phyloP scores from a whole-genome alignment of 495 filamentous ascomycete genomes.

The Penicillium bovifimosum region DNA sequence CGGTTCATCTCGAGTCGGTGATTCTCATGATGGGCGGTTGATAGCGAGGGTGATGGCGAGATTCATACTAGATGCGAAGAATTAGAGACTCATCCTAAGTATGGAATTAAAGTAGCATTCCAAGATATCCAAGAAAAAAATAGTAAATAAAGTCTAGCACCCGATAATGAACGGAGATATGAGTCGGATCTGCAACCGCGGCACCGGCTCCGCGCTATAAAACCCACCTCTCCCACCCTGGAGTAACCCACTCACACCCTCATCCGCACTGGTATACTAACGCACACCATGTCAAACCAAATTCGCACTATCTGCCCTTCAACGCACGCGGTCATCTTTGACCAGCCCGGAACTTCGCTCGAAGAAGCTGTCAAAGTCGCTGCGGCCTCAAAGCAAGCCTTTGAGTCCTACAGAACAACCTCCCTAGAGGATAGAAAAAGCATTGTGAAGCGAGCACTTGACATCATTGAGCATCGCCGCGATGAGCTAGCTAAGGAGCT shows the following conservation, averaged over 20 bases:
- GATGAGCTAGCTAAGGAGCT: slow-evolving; percentile 78
- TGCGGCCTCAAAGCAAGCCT: slow-evolving; percentile 61
- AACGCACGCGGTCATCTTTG: slow-evolving; percentile 75
- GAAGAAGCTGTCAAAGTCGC: slow-evolving; percentile 63
- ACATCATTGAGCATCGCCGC: slow-evolving; percentile 58
- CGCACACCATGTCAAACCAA: slow-evolving; percentile 64
- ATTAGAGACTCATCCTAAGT: background rate
- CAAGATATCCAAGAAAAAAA: too few species aligned
- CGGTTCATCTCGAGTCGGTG: slow-evolving; percentile 53
- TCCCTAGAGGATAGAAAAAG: slow-evolving; percentile 63
- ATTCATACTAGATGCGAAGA: slow-evolving; percentile 53
- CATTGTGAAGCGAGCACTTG: slow-evolving; percentile 73
- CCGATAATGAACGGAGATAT: background rate
- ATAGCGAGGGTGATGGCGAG: slow-evolving; percentile 60
- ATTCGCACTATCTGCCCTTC: slow-evolving; percentile 87
- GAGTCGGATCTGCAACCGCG: background rate
- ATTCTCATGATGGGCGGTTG: slow-evolving; percentile 64
- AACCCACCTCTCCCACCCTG: slow-evolving; percentile 4
- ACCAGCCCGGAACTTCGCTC: slow-evolving; percentile 67
- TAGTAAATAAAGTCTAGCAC: too few species aligned
- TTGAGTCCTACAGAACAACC: slow-evolving; percentile 60
- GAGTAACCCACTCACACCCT: background rate
- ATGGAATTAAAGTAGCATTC: too few species aligned
- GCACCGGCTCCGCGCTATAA: slow-evolving; percentile 10
- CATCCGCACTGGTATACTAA: background rate